Evolutionary conservation across 2,329 filamentous ascomycete species (phyloP).

Genomic region (Teratosphaeria gauchensis): DNA sequence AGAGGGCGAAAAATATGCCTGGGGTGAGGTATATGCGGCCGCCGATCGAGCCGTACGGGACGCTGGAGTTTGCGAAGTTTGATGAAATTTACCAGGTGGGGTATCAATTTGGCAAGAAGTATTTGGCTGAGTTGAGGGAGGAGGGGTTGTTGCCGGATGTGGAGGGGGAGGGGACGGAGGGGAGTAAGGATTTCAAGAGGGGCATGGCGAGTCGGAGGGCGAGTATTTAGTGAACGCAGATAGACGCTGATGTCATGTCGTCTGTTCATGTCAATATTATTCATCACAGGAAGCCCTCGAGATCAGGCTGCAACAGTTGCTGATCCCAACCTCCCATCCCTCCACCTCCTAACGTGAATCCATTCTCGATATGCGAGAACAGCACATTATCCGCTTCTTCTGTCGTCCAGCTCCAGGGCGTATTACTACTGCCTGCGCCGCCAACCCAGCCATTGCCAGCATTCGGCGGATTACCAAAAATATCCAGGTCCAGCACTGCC

Average conservation of each 20-base stretch:
- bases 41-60: conserved; percentile 86
- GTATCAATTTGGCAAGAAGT: conserved; percentile 75
- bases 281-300: not conserved
- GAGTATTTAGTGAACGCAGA: conserved; percentile 26
- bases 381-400: not conserved
- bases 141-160: conserved; percentile 58
- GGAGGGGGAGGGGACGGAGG: conserved; percentile 39
- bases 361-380: not conserved
- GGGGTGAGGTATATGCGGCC: conserved; percentile 96
- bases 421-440: not conserved
- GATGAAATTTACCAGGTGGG: conserved; percentile 92
- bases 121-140: conserved; percentile 64
- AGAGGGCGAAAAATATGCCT: conserved; percentile 80
- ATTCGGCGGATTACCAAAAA: no score
- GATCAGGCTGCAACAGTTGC: not conserved
- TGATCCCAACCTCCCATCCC: no score
- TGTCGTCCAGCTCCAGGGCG: not conserved
- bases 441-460: no score
- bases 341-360: not conserved
- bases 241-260: not conserved
- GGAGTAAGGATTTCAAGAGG: conserved; percentile 40
- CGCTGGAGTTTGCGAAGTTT: conserved; percentile 92
- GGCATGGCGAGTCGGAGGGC: conserved; percentile 44
- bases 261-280: not conserved
- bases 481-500: no score